Base-by-base conservation (phyloP, 768 basidiomycete genomes). In the Rhodotorula diobovata region DNA sequence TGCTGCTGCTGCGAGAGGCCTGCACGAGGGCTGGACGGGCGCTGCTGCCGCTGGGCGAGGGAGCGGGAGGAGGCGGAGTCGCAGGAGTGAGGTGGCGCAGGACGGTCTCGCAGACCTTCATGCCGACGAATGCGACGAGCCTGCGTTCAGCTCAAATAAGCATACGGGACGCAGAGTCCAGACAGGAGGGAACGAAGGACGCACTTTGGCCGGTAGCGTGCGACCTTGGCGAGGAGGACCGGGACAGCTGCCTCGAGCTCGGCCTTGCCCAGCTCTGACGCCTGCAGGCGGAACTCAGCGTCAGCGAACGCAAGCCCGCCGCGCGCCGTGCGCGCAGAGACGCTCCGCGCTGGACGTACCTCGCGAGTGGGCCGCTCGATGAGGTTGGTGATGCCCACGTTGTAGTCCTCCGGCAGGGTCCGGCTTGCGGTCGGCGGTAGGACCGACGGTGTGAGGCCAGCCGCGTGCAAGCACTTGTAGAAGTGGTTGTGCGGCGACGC, bases 31-130 rank as follows among this genome's bases (percentile, higher is more conserved):
- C n/a, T n/a, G n/a, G 56, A 58, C 66, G 58, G 10, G 65, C 62
- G 14, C 68, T 56, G 28, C 39, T 55, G n/a, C 21, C 46, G n/a
- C 25, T 25, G 10, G 66, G 32, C 1, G 34, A n/a, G 23, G 1
- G 7, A 25, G 10, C 37, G 28, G 9, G 37, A 12, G 30, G 48
- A 30, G 1, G 20, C 20, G 20, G 57, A 46, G 5, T 32, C 15
- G 15, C 34, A 50, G 20, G 64, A 32, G 34, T 39, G 16, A 66
- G 25, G 34, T 69, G 58, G 45, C 61, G 54, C 9, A 70, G 53
- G 25, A 70, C 66, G 59, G 63, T 37, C 32, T 74, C 72, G 62
- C 66, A 67, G 48, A 74, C 67, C 58, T 66, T 69, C 62, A 74
- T 70, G 14, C 72, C 72, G n/a, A 74, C 72, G 43, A 70, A 74